Evolutionary conservation across 2,329 filamentous ascomycete genomes (phyloP), one percentile per base, ranked within the genome.

Genomic region (Dothiorella sarmentorum): DNA sequence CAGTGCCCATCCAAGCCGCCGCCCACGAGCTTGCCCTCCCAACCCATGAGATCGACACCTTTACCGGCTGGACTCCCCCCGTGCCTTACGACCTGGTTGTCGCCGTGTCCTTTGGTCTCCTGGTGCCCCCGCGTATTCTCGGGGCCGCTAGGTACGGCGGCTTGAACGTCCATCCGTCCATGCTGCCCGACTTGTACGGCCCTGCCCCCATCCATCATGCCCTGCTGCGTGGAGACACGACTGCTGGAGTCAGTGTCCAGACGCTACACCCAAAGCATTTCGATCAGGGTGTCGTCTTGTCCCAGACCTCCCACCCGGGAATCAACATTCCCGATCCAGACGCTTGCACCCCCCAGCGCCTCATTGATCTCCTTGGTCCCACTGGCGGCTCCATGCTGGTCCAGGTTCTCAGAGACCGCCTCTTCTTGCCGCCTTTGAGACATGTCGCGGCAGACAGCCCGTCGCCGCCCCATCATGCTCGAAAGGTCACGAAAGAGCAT

Each of bases 61-160:
- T 97, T 72, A 90, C 82, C 5, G 83, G 83, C 35, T 97, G 92
- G 92, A 78, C 83, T 1, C 69, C 69, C 1, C 59, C 59, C 15
- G 26, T 15, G 15, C 29, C 75, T 24, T 85, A 85, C 64, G 91
- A 97, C 71, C 78, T 99, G 60, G 82, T 99, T 64, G 80, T 97
- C 44, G 92, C 92, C 47, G 94, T 97, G 4, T 97, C 94, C 0
- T 99, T 97, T 74, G 94, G 94, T 3, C 82, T 96, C 7, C 88
- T 97, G 61, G 86, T 99, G 1, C 94, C 94, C 0, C 80, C 82
- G 0, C 82, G 90, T 4, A 84, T 97, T 15, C 78, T 99, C 20
- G 76, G 77, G 20, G 76, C 76, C 1, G 84, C 89, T 22, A 84
- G 82, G 65, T 96, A 95, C 74, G 92, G 92, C 42, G 94, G 94